These are phyloP conservation scores for Paraphaeosphaeria minitans DNA, from an alignment of 2,329 filamentous ascomycete species.

Conservation along the genomic window DNA sequence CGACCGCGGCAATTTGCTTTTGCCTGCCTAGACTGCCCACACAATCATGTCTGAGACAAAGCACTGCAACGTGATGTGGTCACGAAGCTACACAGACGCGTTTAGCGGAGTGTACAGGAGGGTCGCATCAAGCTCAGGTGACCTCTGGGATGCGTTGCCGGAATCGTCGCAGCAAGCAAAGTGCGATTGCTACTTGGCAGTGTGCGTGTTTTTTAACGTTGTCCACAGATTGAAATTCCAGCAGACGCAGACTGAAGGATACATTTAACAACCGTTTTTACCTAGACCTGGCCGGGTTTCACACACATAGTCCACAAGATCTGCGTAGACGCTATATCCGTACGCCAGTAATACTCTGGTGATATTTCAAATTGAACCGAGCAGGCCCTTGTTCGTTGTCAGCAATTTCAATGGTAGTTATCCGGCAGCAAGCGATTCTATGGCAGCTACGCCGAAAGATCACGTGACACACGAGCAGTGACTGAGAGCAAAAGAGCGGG, in stretches of 20 bases:
- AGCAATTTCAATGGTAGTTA: too few relatives aligned
- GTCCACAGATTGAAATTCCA: neutral
- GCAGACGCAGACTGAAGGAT: neutral
- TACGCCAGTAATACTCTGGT: too few relatives aligned
- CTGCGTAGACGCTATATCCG: too few relatives aligned
- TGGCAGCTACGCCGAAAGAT: too few relatives aligned
- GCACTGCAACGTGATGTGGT: slow-evolving; percentile 2
- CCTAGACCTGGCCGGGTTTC: too few relatives aligned
- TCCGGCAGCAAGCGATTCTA: too few relatives aligned
- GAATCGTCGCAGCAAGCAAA: neutral
- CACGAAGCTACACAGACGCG: slow-evolving; percentile 6
- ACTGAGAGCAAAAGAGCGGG: too few relatives aligned
- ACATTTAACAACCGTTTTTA: neutral
- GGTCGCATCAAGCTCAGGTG: neutral
- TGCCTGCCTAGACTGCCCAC: neutral
- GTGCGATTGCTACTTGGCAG: neutral
- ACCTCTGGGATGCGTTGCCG: neutral
- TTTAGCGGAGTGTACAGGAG: slow-evolving; percentile 3
- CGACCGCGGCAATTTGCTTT: slow-evolving; percentile 1
- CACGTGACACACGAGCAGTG: too few relatives aligned
- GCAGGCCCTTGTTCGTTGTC: too few relatives aligned
- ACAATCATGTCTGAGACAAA: slow-evolving; percentile 6
- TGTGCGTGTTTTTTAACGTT: neutral
- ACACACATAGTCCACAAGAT: too few relatives aligned
- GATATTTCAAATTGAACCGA: too few relatives aligned